Percentiles rank a stretch among this genome's conserved stretches.
Evolutionary conservation across 2,329 filamentous ascomycete species (phyloP).

Genomic region (Coleophoma crateriformis): DNA sequence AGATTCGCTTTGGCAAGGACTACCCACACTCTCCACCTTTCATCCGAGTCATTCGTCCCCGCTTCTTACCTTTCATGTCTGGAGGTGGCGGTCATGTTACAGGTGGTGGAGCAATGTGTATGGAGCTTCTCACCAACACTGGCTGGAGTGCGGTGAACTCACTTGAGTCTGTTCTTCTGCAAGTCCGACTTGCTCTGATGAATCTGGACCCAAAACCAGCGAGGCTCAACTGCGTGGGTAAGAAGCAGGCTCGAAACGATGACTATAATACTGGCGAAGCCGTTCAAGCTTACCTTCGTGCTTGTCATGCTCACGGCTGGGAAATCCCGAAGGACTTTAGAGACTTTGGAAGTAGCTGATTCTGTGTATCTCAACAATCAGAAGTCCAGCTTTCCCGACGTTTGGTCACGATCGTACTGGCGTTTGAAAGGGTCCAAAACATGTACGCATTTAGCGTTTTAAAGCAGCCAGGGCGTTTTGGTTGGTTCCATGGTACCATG

Average conservation of each 20-base stretch:
- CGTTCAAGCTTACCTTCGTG: conserved; percentile 65
- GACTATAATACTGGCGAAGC: conserved; percentile 70
- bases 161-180: conserved; percentile 75
- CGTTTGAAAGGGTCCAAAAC: too few relatives aligned
- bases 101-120: conserved; percentile 73
- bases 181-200: conserved; percentile 72
- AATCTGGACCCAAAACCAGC: conserved; percentile 66
- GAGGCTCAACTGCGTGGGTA: conserved; percentile 42
- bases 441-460: too few relatives aligned
- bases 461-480: too few relatives aligned
- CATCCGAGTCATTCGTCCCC: conserved; percentile 74
- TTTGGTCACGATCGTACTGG: too few relatives aligned
- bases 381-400: too few relatives aligned
- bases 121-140: conserved; percentile 77
- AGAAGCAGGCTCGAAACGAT: not conserved
- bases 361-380: too few relatives aligned
- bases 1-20: conserved; percentile 72
- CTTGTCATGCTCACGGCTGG: conserved; percentile 69
- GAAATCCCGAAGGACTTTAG: conserved; percentile 56
- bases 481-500: too few relatives aligned
- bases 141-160: conserved; percentile 73
- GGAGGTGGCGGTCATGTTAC: conserved; percentile 88
- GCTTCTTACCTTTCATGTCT: conserved; percentile 63
- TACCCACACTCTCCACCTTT: conserved; percentile 81
- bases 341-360: conserved; percentile 9